A percentile compares a stretch with the other conserved stretches of the same genome.
Conservation (phyloP, 1,284 basidiomycete genomes). For the Mycosarcoma mackinlayi region DNA sequence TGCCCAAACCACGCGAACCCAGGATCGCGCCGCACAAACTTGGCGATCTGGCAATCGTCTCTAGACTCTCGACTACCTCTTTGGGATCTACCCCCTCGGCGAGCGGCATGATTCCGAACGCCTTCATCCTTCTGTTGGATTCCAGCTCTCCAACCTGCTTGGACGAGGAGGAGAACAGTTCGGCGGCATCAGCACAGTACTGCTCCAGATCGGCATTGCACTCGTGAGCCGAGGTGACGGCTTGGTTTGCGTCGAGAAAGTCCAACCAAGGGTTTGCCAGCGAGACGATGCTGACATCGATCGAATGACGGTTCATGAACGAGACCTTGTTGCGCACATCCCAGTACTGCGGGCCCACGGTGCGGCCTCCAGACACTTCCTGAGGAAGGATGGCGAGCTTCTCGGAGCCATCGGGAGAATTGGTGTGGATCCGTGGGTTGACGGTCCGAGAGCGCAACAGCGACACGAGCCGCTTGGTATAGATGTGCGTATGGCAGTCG, state of each 20-base stretch:
- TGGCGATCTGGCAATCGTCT: constrained; percentile 73
- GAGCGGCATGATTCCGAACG: constrained; percentile 84
- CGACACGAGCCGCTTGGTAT: constrained; percentile 73
- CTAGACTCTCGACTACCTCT: constrained; percentile 75
- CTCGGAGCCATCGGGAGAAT: constrained; percentile 30
- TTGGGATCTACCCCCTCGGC: constrained; percentile 75
- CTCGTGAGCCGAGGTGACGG: constrained; percentile 75
- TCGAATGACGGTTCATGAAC: constrained; percentile 81
- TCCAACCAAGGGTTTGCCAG: constrained; percentile 90
- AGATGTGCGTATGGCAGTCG: constrained; percentile 80
- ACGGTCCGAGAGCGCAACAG: constrained; percentile 18
- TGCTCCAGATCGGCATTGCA: constrained; percentile 81
- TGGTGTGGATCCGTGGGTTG: constrained; percentile 30
- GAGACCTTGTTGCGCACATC: constrained; percentile 79
- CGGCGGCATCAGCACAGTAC: constrained; percentile 73
- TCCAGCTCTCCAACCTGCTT: constrained; percentile 65
- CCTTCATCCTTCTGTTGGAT: constrained; percentile 75
- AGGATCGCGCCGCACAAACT: constrained; percentile 78
- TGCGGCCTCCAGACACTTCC: constrained; percentile 74
- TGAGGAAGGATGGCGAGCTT: constrained; percentile 80
- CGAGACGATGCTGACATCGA: constrained; percentile 70
- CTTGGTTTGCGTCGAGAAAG: constrained; percentile 78
- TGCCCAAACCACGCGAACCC: constrained; percentile 81
- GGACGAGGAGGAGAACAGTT: constrained; percentile 59
- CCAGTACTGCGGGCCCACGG: constrained; percentile 80